phyloP scores from a whole-genome alignment of 306 rosid species.

The Trifolium fragiferum region DNA sequence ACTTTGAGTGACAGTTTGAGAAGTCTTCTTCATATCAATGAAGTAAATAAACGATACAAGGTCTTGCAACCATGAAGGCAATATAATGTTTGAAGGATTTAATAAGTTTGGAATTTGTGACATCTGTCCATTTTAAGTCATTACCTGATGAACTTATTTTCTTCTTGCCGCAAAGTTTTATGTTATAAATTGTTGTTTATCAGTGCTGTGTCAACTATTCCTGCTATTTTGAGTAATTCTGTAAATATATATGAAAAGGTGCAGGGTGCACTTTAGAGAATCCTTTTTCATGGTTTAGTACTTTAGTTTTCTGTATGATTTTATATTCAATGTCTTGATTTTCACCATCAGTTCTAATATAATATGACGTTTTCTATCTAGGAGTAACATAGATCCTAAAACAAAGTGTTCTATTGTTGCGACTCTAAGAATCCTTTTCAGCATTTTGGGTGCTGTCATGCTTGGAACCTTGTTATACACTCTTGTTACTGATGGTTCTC shows the following conservation, averaged over 20 bases:
- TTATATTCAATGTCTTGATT: conserved; percentile 23
- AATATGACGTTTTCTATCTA: conserved; percentile 34
- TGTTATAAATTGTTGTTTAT: too few species aligned
- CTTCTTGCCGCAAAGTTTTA: too few species aligned
- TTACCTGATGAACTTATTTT: too few species aligned
- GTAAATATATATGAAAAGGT: conserved; percentile 1
- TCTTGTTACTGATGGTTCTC: conserved; percentile 72
- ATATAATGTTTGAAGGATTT: too few species aligned
- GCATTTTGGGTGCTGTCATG: conserved; percentile 70
- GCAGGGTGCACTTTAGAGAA: conserved; percentile 1
- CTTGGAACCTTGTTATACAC: conserved; percentile 72
- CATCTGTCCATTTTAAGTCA: too few species aligned
- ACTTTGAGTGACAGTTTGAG: too few species aligned
- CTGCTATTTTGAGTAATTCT: background rate
- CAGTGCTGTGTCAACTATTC: too few species aligned
- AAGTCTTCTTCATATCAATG: too few species aligned
- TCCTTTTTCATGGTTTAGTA: conserved; percentile 30
- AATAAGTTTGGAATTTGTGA: too few species aligned
- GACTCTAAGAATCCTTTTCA: conserved; percentile 60
- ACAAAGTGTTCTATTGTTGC: conserved; percentile 44
- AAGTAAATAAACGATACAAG: too few species aligned
- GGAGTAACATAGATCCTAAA: conserved; percentile 53
- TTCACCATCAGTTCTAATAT: conserved; percentile 18
- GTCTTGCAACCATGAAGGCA: too few species aligned
- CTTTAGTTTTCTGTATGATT: conserved; percentile 15